Conservation (phyloP, 495 filamentous ascomycete species). For the Parmelia sp. region DNA sequence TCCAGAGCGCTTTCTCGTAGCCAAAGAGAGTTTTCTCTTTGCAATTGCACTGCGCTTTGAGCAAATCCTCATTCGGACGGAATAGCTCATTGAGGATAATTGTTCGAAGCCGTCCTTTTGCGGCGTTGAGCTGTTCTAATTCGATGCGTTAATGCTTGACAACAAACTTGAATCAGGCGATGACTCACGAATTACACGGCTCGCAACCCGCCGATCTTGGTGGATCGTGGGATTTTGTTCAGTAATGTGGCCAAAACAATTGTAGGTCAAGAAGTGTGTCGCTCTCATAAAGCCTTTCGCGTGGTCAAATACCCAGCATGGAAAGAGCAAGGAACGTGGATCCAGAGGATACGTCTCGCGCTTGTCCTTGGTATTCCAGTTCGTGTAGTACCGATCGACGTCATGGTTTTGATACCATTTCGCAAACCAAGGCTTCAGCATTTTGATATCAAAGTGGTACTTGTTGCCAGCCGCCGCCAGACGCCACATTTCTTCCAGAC, state of each 20-base stretch:
- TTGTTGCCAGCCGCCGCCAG: conserved; percentile 6
- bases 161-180: neutral
- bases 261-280: conserved; percentile 14
- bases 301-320: conserved; percentile 18
- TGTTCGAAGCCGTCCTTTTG: conserved; percentile 28
- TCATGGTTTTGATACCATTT: conserved; percentile 8
- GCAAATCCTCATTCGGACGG: conserved; percentile 2
- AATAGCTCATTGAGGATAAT: conserved; percentile 25
- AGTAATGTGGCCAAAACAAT: neutral
- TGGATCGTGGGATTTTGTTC: conserved; percentile 16
- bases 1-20: conserved; percentile 15
- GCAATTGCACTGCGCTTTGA: conserved; percentile 9
- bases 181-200: conserved; percentile 21
- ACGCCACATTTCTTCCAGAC: conserved; percentile 15
- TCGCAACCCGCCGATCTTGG: conserved; percentile 11
- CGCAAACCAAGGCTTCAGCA: conserved; percentile 19
- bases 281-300: conserved; percentile 13
- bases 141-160: neutral
- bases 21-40: conserved; percentile 14
- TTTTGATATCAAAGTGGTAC: conserved; percentile 1
- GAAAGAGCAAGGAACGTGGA: conserved; percentile 11
- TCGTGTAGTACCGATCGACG: neutral
- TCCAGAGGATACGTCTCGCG: neutral
- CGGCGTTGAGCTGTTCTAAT: conserved; percentile 31
- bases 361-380: neutral